Percentiles rank a stretch among this genome's conserved stretches.
phyloP scores from a whole-genome alignment of 306 rosid species.

The Pterocarpus santalinus region DNA sequence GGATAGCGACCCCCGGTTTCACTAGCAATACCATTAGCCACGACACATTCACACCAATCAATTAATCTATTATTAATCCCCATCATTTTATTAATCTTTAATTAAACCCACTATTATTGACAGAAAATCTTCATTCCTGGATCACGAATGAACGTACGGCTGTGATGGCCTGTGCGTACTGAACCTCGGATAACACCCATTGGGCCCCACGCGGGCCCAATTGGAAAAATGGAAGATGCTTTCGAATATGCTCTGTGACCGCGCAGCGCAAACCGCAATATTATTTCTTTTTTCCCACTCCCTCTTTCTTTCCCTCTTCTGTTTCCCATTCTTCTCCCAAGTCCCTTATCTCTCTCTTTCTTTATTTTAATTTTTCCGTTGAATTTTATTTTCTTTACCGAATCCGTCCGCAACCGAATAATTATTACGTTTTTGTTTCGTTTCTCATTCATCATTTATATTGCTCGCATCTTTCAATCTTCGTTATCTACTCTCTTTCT shows the following conservation, averaged over 20 bases:
- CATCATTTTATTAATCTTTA: background rate
- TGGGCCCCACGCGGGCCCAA: constrained; percentile 24
- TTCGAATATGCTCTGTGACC: constrained; percentile 58
- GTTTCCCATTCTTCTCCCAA: background rate
- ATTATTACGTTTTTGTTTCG: constrained; percentile 13
- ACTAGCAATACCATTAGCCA: background rate
- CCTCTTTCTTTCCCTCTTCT: too few relatives aligned
- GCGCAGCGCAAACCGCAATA: constrained; percentile 34
- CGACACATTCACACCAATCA: background rate
- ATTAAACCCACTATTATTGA: background rate
- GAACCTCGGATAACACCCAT: background rate
- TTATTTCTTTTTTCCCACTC: background rate
- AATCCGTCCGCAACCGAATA: constrained; percentile 18
- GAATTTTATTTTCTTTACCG: background rate
- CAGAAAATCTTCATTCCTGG: background rate
- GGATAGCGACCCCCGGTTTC: background rate
- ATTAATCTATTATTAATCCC: background rate
- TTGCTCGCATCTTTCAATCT: background rate
- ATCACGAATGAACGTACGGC: constrained; percentile 21
- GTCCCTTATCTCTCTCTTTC: background rate
- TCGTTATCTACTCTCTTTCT: background rate
- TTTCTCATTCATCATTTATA: background rate
- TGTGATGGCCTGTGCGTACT: constrained; percentile 5
- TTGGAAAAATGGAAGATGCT: constrained; percentile 57
- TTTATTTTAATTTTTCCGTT: background rate